A percentile compares a stretch with the other conserved stretches of the same genome.
These are phyloP conservation scores for Phoma sp. DNA, from an alignment of 2,329 filamentous ascomycete species.

Conservation along the genomic window DNA sequence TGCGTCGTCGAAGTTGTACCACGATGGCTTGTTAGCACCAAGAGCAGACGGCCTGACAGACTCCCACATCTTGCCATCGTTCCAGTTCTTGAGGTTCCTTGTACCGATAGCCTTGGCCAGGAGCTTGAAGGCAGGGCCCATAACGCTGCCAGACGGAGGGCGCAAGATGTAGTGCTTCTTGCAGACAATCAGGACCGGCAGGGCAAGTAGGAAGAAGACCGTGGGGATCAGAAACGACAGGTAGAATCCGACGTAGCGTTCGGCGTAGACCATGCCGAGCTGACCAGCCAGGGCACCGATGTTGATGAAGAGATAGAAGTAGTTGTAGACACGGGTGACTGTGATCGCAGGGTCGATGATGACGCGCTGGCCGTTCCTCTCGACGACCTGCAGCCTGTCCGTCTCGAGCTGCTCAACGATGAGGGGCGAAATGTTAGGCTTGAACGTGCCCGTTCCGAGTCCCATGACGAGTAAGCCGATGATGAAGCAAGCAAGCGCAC, in stretches of 20 bases:
- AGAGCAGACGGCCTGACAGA: constrained; percentile 68
- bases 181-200: constrained; percentile 64
- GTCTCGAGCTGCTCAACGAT: constrained; percentile 69
- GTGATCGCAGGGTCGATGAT: constrained; percentile 72
- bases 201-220: constrained; percentile 65
- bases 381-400: constrained; percentile 57
- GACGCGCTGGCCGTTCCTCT: constrained; percentile 61
- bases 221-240: constrained; percentile 73
- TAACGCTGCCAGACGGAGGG: constrained; percentile 71
- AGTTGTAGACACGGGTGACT: constrained; percentile 71
- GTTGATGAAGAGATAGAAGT: constrained; percentile 50
- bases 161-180: constrained; percentile 66
- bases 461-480: constrained; percentile 67
- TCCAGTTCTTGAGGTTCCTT: constrained; percentile 61
- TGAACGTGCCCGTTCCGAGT: constrained; percentile 72
- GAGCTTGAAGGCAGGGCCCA: constrained; percentile 68
- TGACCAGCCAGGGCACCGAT: constrained; percentile 46
- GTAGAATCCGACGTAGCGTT: constrained; percentile 70
- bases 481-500: constrained; percentile 62
- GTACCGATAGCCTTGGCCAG: constrained; percentile 59
- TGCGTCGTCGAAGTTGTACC: constrained; percentile 81
- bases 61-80: constrained; percentile 67
- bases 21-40: constrained; percentile 62
- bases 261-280: constrained; percentile 48
- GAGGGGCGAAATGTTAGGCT: constrained; percentile 66